Evolutionary conservation across 768 basidiomycete species (phyloP).

Genomic region (Podaxis rugospora): DNA sequence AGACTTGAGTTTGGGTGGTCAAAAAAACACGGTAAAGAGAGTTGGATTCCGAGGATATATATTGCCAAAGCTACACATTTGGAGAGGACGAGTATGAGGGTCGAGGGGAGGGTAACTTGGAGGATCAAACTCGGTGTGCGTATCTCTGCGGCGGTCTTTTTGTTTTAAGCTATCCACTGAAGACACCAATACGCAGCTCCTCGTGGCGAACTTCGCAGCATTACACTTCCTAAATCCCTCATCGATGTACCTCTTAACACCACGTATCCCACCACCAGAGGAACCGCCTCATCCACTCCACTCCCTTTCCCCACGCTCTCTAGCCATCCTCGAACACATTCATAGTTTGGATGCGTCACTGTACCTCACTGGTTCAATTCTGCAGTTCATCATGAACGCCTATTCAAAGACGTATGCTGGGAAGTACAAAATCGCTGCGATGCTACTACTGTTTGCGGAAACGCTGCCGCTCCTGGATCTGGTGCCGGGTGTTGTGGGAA

Average conservation of each 20-base stretch:
- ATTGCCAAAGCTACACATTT: conserved; percentile 20
- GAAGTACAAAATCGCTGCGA: conserved; percentile 12
- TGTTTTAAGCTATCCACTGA: neutral
- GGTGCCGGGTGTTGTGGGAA: neutral
- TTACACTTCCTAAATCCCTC: neutral
- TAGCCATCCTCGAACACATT: neutral
- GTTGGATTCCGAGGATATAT: conserved; percentile 17
- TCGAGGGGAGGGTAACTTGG: conserved; percentile 12
- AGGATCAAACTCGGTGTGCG: neutral
- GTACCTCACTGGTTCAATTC: conserved; percentile 12
- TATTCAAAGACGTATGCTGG: conserved; percentile 21
- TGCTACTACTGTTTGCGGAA: neutral
- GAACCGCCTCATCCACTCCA: neutral
- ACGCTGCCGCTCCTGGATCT: neutral
- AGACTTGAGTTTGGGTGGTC: conserved; percentile 19
- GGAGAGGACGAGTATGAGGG: conserved; percentile 25
- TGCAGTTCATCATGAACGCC: conserved; percentile 22
- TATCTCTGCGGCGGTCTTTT: neutral
- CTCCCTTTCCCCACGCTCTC: neutral
- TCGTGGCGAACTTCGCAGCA: neutral
- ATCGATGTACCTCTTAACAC: conserved; percentile 7
- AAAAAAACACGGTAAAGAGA: neutral
- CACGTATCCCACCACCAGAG: neutral
- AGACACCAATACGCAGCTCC: neutral
- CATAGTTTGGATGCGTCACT: conserved; percentile 5